A percentile compares a stretch with the other conserved stretches of the same genome.
These are phyloP conservation scores for Diaporthe citri DNA, from an alignment of 2,329 filamentous ascomycete genomes.

Conservation along the genomic window DNA sequence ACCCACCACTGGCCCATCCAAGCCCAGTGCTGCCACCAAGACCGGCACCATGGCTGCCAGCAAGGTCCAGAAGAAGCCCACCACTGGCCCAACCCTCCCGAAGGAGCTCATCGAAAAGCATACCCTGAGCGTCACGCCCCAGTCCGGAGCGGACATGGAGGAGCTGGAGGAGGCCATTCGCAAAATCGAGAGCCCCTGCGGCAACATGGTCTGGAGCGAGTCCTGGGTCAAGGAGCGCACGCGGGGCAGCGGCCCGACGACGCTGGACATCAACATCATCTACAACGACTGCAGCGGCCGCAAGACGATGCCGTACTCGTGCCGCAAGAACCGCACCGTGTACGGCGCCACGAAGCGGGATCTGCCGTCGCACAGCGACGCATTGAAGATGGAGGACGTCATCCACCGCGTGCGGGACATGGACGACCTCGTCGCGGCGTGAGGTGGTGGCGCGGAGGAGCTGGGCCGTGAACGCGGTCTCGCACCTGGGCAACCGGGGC, in stretches of 20 bases:
- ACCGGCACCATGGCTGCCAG: background rate
- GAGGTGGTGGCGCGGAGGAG: background rate
- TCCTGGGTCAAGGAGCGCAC: background rate
- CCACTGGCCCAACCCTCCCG: background rate
- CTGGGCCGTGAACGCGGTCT: background rate
- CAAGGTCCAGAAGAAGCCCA: background rate
- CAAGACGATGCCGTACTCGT: background rate
- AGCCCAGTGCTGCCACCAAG: background rate
- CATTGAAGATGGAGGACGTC: background rate
- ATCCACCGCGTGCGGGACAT: background rate
- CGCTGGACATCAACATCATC: conserved; percentile 13
- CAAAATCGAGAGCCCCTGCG: conserved; percentile 3
- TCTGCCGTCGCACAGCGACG: background rate
- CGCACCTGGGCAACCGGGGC: background rate
- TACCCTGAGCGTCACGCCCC: background rate
- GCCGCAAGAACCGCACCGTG: background rate
- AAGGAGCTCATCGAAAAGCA: conserved; percentile 6
- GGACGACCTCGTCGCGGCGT: background rate
- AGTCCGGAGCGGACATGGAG: background rate
- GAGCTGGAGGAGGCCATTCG: background rate
- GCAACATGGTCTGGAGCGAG: background rate
- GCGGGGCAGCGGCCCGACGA: background rate
- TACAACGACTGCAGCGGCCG: conserved; percentile 21
- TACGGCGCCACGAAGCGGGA: background rate
- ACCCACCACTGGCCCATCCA: background rate